Evolutionary conservation across 2,329 filamentous ascomycete species (phyloP).

Genomic region (Diaporthe vexans): DNA sequence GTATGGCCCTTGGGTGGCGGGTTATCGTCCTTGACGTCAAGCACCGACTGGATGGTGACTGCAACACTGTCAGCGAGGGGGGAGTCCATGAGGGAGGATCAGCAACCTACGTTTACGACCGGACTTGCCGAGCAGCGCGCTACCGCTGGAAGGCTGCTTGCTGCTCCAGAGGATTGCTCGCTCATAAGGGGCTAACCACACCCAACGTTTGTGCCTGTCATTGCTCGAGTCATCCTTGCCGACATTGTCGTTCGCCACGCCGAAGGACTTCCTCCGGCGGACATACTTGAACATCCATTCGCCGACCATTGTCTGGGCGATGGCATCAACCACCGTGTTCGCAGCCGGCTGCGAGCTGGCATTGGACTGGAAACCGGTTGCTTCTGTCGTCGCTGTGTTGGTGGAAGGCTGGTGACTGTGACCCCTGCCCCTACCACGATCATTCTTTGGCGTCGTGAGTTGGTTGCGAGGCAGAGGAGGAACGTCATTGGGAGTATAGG

Average conservation of each 20-base stretch:
- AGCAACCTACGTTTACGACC: constrained; percentile 86
- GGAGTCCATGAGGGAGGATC: constrained; percentile 46
- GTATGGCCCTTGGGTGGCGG: constrained; percentile 79
- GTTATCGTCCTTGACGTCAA: constrained; percentile 97
- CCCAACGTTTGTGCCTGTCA: constrained; percentile 94
- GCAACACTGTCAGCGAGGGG: constrained; percentile 50
- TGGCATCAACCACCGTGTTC: constrained; percentile 91
- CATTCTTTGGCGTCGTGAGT: constrained; percentile 72
- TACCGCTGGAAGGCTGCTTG: constrained; percentile 92
- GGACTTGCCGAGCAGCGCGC: constrained; percentile 91
- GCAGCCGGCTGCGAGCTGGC: constrained; percentile 75
- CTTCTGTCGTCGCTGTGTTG: constrained; percentile 65
- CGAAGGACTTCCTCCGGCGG: constrained; percentile 90
- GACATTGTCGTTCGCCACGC: constrained; percentile 76
- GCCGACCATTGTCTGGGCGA: constrained; percentile 98
- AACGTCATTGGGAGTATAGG: constrained; percentile 79
- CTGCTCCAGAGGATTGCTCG: constrained; percentile 97
- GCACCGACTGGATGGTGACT: constrained; percentile 96
- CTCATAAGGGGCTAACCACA: constrained; percentile 98
- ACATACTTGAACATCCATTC: constrained; percentile 98
- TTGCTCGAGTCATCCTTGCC: constrained; percentile 79
- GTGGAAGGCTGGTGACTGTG: constrained; percentile 73
- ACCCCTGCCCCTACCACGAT: constrained; percentile 41
- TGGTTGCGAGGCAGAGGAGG: constrained; percentile 82
- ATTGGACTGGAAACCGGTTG: constrained; percentile 64